These are phyloP conservation scores for Phytophthora idaei DNA, from an alignment of 352 stramenopile genomes.

Conservation along the genomic window DNA sequence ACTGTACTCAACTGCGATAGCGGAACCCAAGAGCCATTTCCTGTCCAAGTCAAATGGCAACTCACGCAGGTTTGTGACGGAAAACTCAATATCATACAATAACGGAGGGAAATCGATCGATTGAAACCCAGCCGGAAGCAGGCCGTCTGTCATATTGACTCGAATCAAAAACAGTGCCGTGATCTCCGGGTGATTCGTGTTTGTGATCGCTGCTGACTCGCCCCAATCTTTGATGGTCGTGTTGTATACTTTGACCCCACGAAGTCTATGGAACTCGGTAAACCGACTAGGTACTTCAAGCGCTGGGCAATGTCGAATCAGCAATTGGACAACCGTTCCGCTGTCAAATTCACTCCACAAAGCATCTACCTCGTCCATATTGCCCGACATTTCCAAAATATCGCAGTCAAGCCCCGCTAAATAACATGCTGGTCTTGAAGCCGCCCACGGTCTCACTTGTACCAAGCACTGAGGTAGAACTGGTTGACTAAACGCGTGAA, in stretches of 20 bases:
- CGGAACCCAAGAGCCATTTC: slow-evolving; percentile 30
- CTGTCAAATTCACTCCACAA: slow-evolving; percentile 33
- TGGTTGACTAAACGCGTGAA: slow-evolving; percentile 14
- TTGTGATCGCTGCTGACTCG: slow-evolving; percentile 24
- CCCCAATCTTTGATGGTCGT: slow-evolving; percentile 35
- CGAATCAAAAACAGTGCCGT: slow-evolving; percentile 34
- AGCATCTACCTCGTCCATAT: slow-evolving; percentile 11
- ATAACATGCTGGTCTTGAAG: slow-evolving; percentile 29
- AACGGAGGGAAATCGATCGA: slow-evolving; percentile 30
- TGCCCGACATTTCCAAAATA: slow-evolving; percentile 13
- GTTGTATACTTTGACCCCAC: slow-evolving; percentile 45
- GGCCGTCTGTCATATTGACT: slow-evolving; percentile 21
- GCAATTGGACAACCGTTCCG: slow-evolving; percentile 26
- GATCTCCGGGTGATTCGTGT: slow-evolving; percentile 27
- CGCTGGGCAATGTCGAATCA: slow-evolving; percentile 36
- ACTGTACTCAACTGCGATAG: slow-evolving; percentile 32
- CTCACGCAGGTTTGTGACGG: slow-evolving; percentile 33
- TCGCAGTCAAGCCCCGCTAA: slow-evolving; percentile 39
- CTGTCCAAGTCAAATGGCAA: slow-evolving; percentile 38
- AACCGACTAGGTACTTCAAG: slow-evolving; percentile 29
- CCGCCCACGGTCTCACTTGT: slow-evolving; percentile 37
- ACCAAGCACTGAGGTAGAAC: slow-evolving; percentile 22
- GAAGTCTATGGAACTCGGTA: slow-evolving; percentile 23
- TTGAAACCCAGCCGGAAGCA: slow-evolving; percentile 38
- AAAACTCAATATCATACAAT: slow-evolving; percentile 45